A percentile compares a stretch with the other conserved stretches of the same genome.
Conservation (phyloP, 495 filamentous ascomycete genomes). For the Penicillium canescens region DNA sequence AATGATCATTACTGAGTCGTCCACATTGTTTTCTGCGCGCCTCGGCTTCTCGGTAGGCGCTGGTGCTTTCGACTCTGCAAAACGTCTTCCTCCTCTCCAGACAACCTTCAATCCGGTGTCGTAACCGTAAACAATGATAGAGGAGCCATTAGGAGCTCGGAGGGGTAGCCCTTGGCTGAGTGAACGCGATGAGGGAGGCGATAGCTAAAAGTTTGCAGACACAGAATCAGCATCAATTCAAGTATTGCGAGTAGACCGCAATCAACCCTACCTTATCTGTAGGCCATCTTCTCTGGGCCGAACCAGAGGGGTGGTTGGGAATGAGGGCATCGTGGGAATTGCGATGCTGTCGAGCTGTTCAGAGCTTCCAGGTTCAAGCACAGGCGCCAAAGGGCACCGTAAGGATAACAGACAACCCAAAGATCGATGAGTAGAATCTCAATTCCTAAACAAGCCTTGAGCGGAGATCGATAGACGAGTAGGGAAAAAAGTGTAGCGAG, state of each 20-base stretch:
- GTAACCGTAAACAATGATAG: conserved; percentile 79
- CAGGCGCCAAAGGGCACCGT: conserved; percentile 25
- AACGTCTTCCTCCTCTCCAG: conserved; percentile 76
- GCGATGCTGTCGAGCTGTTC: conserved; percentile 8
- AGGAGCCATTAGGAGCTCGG: conserved; percentile 78
- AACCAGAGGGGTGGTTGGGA: conserved; percentile 39
- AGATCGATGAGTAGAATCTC: not conserved
- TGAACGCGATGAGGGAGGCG: conserved; percentile 72
- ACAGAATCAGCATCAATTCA: conserved; percentile 9
- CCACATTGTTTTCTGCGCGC: conserved; percentile 34
- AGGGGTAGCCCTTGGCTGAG: conserved; percentile 71
- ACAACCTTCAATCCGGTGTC: conserved; percentile 73
- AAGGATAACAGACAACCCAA: conserved; percentile 1
- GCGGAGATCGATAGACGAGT: not conserved
- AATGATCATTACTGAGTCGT: conserved; percentile 71
- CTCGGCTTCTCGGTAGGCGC: conserved; percentile 24
- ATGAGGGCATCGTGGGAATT: conserved; percentile 36
- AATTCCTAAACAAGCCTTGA: not conserved
- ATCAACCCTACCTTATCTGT: conserved; percentile 50
- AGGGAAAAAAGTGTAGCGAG: not conserved
- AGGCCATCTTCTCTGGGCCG: conserved; percentile 44
- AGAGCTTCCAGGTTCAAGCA: conserved; percentile 19
- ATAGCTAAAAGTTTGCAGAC: conserved; percentile 56
- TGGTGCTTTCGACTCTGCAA: conserved; percentile 47
- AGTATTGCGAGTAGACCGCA: not conserved